These are phyloP conservation scores for Solanum corneliomulleri DNA, from an alignment of 257 asterid genomes.

Conservation along the genomic window DNA sequence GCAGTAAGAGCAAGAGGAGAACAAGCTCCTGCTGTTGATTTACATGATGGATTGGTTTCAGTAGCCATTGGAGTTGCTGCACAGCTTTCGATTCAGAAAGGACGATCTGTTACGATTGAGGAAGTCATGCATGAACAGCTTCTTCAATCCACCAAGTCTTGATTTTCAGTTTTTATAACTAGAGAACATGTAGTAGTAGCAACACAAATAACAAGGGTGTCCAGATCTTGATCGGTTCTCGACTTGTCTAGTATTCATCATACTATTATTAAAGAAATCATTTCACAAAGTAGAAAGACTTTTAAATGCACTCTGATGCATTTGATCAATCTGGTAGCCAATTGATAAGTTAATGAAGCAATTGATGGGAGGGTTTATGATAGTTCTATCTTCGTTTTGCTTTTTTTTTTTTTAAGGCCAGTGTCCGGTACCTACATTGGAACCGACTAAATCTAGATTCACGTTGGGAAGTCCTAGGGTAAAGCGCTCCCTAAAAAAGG, in stretches of 20 bases:
- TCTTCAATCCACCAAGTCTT: not conserved
- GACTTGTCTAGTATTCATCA: not conserved
- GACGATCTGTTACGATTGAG: constrained; percentile 49
- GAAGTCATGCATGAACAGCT: constrained; percentile 40
- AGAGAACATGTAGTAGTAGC: not conserved
- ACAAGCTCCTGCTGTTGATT: constrained; percentile 55
- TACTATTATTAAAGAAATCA: not conserved
- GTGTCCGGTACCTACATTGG: too few species aligned
- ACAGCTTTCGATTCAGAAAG: constrained; percentile 70
- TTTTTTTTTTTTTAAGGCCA: too few species aligned
- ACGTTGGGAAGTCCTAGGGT: too few species aligned
- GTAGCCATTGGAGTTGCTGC: constrained; percentile 97
- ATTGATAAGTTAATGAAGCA: not conserved
- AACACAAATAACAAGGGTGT: not conserved
- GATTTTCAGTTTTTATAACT: not conserved
- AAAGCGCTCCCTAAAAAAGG: too few species aligned
- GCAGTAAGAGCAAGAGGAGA: constrained; percentile 51
- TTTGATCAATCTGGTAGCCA: not conserved
- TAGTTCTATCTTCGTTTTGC: not conserved
- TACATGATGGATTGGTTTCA: constrained; percentile 77
- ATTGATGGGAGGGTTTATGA: not conserved
- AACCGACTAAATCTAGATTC: too few species aligned
- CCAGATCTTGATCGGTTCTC: not conserved
- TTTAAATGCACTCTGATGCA: not conserved
- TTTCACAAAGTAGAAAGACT: not conserved